Evolutionary conservation across 306 rosid genomes (phyloP).

Genomic region (Quillaja saponaria): DNA sequence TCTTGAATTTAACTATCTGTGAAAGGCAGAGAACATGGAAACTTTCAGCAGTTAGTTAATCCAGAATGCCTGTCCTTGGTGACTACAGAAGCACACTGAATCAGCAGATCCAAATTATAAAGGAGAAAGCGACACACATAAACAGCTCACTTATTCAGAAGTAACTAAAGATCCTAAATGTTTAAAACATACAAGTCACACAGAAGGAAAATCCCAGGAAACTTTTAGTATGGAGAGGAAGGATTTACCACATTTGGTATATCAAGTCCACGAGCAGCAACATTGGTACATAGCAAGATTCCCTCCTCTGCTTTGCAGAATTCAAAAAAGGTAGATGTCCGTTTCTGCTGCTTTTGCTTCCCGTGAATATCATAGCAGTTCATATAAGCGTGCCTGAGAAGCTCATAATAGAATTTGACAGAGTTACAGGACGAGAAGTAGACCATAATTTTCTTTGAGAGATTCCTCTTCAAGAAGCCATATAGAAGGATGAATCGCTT

Average conservation of each 20-base stretch:
- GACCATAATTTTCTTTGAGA: conserved; percentile 87
- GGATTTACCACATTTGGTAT: conserved; percentile 81
- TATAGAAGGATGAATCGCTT: conserved; percentile 80
- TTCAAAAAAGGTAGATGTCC: conserved; percentile 74
- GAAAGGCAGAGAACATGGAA: no score
- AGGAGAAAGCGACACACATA: no score
- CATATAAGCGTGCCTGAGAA: conserved; percentile 65
- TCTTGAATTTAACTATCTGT: no score
- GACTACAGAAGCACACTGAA: no score
- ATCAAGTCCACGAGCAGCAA: conserved; percentile 96
- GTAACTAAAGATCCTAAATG: no score
- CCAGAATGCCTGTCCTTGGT: no score
- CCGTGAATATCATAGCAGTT: conserved; percentile 88
- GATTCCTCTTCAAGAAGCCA: conserved; percentile 73
- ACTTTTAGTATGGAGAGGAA: no score
- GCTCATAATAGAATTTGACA: conserved; percentile 83
- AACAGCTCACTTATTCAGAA: no score
- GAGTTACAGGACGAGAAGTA: conserved; percentile 97
- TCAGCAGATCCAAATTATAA: no score
- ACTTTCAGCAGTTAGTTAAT: no score
- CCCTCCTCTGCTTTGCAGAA: conserved; percentile 89
- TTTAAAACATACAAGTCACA: no score
- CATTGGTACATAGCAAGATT: conserved; percentile 94
- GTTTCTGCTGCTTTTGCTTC: conserved; percentile 84
- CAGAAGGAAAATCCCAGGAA: no score